Conservation (phyloP, 2,329 filamentous ascomycete genomes). For the Scedosporium apiospermum region DNA sequence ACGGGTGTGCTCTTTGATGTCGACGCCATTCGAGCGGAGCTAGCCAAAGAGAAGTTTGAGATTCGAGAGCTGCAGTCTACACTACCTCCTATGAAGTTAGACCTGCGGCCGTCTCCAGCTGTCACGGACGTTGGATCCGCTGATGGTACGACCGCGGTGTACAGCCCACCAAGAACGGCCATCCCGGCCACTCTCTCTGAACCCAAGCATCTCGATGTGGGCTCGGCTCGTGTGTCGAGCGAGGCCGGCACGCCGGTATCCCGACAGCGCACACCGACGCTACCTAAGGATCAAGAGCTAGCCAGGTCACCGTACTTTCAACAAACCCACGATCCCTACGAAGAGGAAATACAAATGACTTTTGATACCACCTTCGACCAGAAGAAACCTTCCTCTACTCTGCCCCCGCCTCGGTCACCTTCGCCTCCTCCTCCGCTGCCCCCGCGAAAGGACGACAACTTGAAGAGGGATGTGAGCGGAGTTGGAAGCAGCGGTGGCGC, state of each 20-base stretch:
- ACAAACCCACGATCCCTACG: constrained; percentile 14
- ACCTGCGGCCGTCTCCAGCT: constrained; percentile 25
- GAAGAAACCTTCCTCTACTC: constrained; percentile 8
- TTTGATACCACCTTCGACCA: constrained; percentile 57
- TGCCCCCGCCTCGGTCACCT: constrained; percentile 8
- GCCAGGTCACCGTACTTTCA: constrained; percentile 4
- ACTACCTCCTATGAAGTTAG: constrained; percentile 80
- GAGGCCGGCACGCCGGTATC: background rate
- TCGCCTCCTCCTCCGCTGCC: constrained; percentile 16
- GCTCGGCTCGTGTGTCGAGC: constrained; percentile 8
- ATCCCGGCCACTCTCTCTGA: constrained; percentile 20
- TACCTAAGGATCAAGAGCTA: constrained; percentile 4
- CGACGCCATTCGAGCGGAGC: constrained; percentile 81
- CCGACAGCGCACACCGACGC: constrained; percentile 4
- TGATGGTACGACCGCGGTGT: background rate
- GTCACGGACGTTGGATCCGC: background rate
- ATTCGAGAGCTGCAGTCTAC: constrained; percentile 81
- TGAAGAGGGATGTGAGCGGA: background rate
- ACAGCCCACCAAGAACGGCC: background rate
- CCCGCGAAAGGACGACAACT: constrained; percentile 21
- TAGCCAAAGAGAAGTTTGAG: constrained; percentile 59
- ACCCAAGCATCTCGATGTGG: constrained; percentile 24
- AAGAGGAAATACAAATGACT: constrained; percentile 56
- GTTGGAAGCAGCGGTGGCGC: constrained; percentile 13
- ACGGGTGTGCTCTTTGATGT: constrained; percentile 80